Conservation (phyloP, 768 basidiomycete genomes). For the Rhizopogon vinicolor region DNA sequence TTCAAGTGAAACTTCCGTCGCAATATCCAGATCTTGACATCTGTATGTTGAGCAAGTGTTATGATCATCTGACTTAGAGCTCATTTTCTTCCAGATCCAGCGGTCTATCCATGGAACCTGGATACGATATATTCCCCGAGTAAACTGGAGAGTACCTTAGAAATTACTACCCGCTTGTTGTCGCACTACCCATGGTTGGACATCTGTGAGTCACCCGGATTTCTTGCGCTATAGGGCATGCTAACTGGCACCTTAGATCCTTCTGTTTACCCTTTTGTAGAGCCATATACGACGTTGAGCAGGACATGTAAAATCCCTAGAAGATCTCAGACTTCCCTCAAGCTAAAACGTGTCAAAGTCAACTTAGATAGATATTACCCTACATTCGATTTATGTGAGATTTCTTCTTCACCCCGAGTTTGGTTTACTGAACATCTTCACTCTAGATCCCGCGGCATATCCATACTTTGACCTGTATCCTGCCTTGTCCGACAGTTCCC, state of each 20-base stretch:
- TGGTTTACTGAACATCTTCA: not conserved
- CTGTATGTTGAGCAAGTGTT: no score
- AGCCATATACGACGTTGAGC: constrained; percentile 8
- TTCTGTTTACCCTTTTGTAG: constrained; percentile 12
- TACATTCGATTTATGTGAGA: constrained; percentile 19
- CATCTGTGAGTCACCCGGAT: constrained; percentile 16
- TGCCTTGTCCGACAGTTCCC: not conserved
- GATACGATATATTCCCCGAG: constrained; percentile 18
- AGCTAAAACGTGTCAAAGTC: not conserved
- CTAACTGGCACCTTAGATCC: constrained; percentile 7
- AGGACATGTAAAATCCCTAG: not conserved
- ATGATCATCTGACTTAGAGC: no score
- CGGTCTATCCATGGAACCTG: constrained; percentile 26
- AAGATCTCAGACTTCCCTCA: not conserved
- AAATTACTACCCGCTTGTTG: not conserved
- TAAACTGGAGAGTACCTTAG: not conserved
- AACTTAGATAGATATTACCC: constrained; percentile 12
- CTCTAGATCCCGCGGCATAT: constrained; percentile 29
- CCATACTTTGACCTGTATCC: constrained; percentile 27
- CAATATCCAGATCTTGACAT: no score
- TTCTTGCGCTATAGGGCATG: not conserved
- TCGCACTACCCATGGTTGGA: constrained; percentile 18
- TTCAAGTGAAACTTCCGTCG: no score
- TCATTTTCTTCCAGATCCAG: constrained; percentile 5
- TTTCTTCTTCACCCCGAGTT: not conserved